Percentiles rank a stretch among this genome's conserved stretches.
phyloP scores from a whole-genome alignment of 768 basidiomycete genomes.

The Boletus insuetus region DNA sequence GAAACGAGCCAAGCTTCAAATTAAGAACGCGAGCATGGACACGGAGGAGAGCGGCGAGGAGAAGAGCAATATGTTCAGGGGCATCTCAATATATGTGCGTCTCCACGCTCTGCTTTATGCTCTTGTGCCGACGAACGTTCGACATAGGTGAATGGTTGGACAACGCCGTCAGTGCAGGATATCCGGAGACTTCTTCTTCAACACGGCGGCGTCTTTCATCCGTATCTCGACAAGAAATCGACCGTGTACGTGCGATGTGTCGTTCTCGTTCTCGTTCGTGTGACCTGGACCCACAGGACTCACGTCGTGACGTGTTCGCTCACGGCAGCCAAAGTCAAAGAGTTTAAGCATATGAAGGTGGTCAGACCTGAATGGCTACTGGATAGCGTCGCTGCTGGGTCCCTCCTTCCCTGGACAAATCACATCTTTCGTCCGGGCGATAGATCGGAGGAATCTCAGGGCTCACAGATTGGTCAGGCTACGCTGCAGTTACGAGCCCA shows the following conservation, averaged over 20 bases:
- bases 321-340: conserved; percentile 84
- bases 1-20: conserved; percentile 87
- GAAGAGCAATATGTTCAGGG: conserved; percentile 61
- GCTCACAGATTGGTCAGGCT: conserved; percentile 27
- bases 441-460: conserved; percentile 50
- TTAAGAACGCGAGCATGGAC: conserved; percentile 58
- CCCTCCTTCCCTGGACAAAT: conserved; percentile 76
- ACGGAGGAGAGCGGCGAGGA: conserved; percentile 16
- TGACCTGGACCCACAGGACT: conserved; percentile 47
- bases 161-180: conserved; percentile 82
- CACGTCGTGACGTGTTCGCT: conserved; percentile 91
- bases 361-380: conserved; percentile 87
- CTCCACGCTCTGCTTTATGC: neutral
- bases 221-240: conserved; percentile 79
- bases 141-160: conserved; percentile 84
- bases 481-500: conserved; percentile 24
- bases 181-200: conserved; percentile 74
- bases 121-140: neutral
- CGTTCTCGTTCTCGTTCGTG: neutral
- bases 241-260: conserved; percentile 50
- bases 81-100: conserved; percentile 79
- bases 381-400: conserved; percentile 66
- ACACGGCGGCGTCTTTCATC: conserved; percentile 80
- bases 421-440: conserved; percentile 58
- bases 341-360: conserved; percentile 90